Conservation (phyloP, 306 rosid species). For the Mucuna pruriens region DNA sequence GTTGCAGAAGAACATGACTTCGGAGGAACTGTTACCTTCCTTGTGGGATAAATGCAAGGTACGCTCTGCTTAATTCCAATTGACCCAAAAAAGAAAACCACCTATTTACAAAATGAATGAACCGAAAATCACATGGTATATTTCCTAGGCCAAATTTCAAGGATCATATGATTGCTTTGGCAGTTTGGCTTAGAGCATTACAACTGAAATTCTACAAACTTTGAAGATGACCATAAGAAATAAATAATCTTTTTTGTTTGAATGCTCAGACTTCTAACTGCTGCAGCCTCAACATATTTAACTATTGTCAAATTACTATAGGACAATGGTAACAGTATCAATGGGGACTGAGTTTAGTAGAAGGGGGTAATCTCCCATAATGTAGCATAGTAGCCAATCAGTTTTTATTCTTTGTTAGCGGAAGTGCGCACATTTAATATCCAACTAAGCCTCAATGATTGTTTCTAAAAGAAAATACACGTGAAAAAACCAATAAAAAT, state of each 20-base stretch:
- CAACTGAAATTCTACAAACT: slow-evolving; percentile 13
- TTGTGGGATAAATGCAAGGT: slow-evolving; percentile 99
- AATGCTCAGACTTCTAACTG: background rate
- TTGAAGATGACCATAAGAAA: background rate
- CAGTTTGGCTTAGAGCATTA: slow-evolving; percentile 6
- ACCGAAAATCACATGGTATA: background rate
- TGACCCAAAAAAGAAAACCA: background rate
- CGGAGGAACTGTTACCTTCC: slow-evolving; percentile 95
- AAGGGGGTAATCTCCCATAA: no score
- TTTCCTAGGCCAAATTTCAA: background rate
- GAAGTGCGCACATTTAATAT: no score
- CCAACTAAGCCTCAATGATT: no score
- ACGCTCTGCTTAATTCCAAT: slow-evolving; percentile 23
- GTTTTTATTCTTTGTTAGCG: no score
- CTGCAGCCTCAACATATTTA: background rate
- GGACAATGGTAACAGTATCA: no score
- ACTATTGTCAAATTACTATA: background rate
- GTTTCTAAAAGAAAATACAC: no score
- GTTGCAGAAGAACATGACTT: slow-evolving; percentile 94
- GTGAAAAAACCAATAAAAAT: no score
- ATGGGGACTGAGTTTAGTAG: no score
- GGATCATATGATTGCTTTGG: background rate
- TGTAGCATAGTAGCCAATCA: no score
- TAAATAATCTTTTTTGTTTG: background rate
- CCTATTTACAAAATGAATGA: background rate